Base-by-base conservation (phyloP, 2,329 filamentous ascomycete species). In the Claviceps spartinae region DNA sequence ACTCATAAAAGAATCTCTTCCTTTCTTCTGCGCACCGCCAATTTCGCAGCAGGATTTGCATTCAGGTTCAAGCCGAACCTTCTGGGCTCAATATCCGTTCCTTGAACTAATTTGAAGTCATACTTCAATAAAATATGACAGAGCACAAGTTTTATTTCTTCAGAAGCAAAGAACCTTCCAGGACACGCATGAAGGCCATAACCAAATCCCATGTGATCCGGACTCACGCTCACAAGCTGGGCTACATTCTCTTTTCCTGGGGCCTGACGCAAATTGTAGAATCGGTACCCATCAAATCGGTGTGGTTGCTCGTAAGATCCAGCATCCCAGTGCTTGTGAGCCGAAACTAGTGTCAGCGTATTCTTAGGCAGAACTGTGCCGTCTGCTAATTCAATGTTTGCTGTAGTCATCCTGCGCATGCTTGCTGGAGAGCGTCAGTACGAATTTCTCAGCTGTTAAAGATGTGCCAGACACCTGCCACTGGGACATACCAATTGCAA, bases 181-280 rank as follows among this genome's bases (percentile, higher is more conserved):
- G 68, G 68, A 51, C 68, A 70, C 1, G 68, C 63, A 51, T 68
- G 64, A n/a, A 57, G 57, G 7, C 69, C 68, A 51, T 69, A 60
- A 3, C 69, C 68, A 51, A 69, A 71, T 13, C 53, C 58, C 20
- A 65, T 49, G 7, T 57, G 57, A 6, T 66, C 60, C 2, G 59
- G 54, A 4, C 54, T 59, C 1, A 62, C 63, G 18, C 60, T 62
- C 1, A 65, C 64, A 40, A 64, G 65, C 49, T 66, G 63, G 16
- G 59, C 55, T 3, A 55, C 9, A 18, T 54, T 20, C 24, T 53
- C 47, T 24, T 47, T 44, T 6, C 18, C 48, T 7, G 16, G 30
- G 1, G 36, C 13, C 14, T 52, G 38, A 34, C 59, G 58, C 52
- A 55, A 48, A 11, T 50, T 50, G 4, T 58, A 46, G 45, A 56